Conservation (phyloP, 768 basidiomycete genomes). For the Dioszegia hungarica region DNA sequence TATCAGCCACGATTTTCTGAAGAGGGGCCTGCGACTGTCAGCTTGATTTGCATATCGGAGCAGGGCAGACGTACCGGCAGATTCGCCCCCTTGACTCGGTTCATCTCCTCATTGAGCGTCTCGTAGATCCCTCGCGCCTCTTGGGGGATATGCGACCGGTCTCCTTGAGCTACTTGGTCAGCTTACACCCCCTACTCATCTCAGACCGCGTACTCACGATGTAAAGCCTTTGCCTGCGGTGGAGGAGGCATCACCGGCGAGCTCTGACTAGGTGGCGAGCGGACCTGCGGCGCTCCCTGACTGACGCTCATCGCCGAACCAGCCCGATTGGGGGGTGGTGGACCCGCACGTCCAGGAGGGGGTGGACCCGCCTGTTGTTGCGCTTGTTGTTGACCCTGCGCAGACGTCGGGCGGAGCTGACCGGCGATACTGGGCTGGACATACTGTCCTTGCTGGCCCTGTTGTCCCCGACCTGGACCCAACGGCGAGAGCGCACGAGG, state of each 20-base stretch:
- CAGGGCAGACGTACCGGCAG: slow-evolving; percentile 58
- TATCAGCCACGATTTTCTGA: slow-evolving; percentile 76
- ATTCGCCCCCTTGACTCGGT: slow-evolving; percentile 63
- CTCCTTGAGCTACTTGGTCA: slow-evolving; percentile 66
- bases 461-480: slow-evolving; percentile 25
- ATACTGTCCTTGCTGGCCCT: background rate
- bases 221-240: slow-evolving; percentile 52
- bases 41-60: background rate
- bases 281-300: background rate
- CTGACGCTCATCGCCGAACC: slow-evolving; percentile 5
- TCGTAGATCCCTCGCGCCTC: slow-evolving; percentile 62
- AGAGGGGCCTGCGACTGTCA: slow-evolving; percentile 63
- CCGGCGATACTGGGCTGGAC: background rate
- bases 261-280: slow-evolving; percentile 27
- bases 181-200: background rate
- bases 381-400: slow-evolving; percentile 8
- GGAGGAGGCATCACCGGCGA: slow-evolving; percentile 51
- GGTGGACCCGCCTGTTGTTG: slow-evolving; percentile 28
- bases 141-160: slow-evolving; percentile 84
- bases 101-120: slow-evolving; percentile 62
- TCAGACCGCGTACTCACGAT: too few species aligned
- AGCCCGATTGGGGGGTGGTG: slow-evolving; percentile 35
- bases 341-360: slow-evolving; percentile 39
- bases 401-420: slow-evolving; percentile 2
- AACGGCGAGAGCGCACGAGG: slow-evolving; percentile 40